Evolutionary conservation across 306 rosid genomes (phyloP), one percentile per base, ranked within the genome.

Genomic region (Malus fusca): DNA sequence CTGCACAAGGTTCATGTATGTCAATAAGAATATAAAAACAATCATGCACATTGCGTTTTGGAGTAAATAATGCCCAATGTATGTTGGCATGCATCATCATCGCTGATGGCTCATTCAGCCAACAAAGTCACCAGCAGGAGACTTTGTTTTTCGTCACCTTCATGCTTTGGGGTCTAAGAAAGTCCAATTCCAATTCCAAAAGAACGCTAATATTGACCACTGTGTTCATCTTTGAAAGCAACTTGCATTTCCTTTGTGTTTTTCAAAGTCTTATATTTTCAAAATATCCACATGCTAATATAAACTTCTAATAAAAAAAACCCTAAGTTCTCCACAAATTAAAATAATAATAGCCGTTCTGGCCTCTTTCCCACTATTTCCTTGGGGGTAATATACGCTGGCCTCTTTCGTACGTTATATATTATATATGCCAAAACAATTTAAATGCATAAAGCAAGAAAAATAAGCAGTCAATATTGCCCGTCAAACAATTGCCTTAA

Each of bases 381-480:
- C 33, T n/a, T n/a, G n/a, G n/a, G n/a, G n/a, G n/a, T n/a, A n/a
- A n/a, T n/a, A n/a, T n/a, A n/a, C n/a, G n/a, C n/a, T n/a, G n/a
- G n/a, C n/a, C n/a, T n/a, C n/a, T n/a, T n/a, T n/a, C 10, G 43
- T 26, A 26, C 19, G 1, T 19, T 26, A 13, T 19, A 23, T 19
- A 37, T 37, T 13, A 37, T 23, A 28, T 67, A 42, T 13, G 37
- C 19, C 21, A 60, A 59, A 10, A 46, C 31, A 55, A 21, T 72
- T 60, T 63, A 67, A 68, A 67, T 53, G 37, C 43, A 9, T 12
- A 37, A 66, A 62, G 56, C 42, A 42, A 18, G 28, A 42, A 33
- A 40, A n/a, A 11, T 28, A 33, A 62, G 88, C 88, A 75, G 83
- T 83, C 83, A 84, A 52, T 3, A 15, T 84, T 82, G 70, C 60